phyloP scores from a whole-genome alignment of 2,329 filamentous ascomycete species.

The Xylariaceae sp. region DNA sequence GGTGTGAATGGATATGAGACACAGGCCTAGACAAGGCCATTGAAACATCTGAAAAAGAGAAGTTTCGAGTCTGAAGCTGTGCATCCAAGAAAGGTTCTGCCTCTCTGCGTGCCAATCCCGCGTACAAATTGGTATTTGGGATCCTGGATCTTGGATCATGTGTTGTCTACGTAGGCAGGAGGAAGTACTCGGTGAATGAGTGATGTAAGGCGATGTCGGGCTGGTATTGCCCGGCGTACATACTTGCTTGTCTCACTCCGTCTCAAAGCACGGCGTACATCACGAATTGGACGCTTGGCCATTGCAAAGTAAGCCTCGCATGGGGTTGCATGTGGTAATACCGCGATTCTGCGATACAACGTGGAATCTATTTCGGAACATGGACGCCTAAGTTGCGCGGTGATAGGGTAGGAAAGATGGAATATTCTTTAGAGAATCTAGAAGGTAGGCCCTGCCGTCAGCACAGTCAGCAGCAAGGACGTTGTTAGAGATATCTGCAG shows the following conservation, averaged over 20 bases:
- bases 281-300: not conserved
- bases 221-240: not conserved
- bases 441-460: not conserved
- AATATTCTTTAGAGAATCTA: constrained; percentile 4
- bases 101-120: no score
- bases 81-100: no score
- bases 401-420: constrained; percentile 7
- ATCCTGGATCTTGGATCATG: not conserved
- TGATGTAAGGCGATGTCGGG: not conserved
- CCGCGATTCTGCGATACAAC: not conserved
- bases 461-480: not conserved
- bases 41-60: no score
- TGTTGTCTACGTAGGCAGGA: not conserved
- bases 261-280: not conserved
- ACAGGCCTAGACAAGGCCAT: no score
- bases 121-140: not conserved
- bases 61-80: no score
- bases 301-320: constrained; percentile 4
- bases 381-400: not conserved
- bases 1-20: no score
- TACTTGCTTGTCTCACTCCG: not conserved
- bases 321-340: not conserved
- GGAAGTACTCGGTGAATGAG: not conserved
- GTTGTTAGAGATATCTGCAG: not conserved
- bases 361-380: not conserved